Conservation (phyloP, 108 stramenopile genomes). For the Nitzschia sp. region DNA sequence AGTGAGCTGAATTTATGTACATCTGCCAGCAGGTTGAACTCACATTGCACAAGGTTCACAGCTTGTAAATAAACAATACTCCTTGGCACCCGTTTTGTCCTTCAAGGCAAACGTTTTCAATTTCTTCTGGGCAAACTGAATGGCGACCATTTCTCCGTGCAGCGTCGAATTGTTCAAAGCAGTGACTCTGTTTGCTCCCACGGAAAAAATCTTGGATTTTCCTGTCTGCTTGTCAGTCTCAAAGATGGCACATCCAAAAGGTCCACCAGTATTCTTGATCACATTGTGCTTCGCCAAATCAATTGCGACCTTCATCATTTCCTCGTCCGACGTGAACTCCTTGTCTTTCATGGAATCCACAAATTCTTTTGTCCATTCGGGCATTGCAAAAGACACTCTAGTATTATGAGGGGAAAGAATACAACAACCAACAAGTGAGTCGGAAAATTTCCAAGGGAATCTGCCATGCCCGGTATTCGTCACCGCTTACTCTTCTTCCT, state of each 20-base stretch:
- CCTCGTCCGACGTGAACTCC: slow-evolving; percentile 62
- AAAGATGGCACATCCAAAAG: slow-evolving; percentile 85
- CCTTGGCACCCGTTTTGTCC: slow-evolving; percentile 14
- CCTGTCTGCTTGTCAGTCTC: slow-evolving; percentile 54
- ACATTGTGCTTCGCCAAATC: slow-evolving; percentile 71
- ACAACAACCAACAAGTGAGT: neutral
- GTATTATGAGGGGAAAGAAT: no score
- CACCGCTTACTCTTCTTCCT: neutral
- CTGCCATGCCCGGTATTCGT: neutral
- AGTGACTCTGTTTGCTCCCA: slow-evolving; percentile 82
- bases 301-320: slow-evolving; percentile 85
- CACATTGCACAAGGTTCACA: slow-evolving; percentile 85
- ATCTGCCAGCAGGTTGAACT: no score
- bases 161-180: slow-evolving; percentile 75
- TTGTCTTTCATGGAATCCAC: slow-evolving; percentile 45
- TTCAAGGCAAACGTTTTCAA: slow-evolving; percentile 56
- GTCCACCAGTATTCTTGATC: slow-evolving; percentile 70
- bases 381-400: slow-evolving; percentile 61
- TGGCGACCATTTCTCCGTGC: slow-evolving; percentile 88
- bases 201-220: slow-evolving; percentile 46
- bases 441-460: no score
- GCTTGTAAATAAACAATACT: slow-evolving; percentile 77
- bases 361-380: slow-evolving; percentile 59
- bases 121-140: slow-evolving; percentile 78
- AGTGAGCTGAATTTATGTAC: neutral